Conservation (phyloP, 1,284 basidiomycete species). For the Tilletia horrida region DNA sequence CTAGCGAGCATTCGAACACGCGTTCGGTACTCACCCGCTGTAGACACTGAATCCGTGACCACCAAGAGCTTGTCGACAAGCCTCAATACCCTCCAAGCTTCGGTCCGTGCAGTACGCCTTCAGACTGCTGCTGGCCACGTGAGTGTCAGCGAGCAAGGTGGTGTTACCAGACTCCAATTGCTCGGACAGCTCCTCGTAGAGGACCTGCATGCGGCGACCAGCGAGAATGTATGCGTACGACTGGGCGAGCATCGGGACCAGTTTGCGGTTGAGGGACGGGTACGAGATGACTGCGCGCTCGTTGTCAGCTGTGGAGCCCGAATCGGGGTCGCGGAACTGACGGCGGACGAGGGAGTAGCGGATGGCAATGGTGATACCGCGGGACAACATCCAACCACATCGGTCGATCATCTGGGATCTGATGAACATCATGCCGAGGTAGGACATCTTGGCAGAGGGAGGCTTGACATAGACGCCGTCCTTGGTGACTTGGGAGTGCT, state of each 20-base stretch:
- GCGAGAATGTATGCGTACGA: conserved; percentile 70
- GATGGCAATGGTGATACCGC: conserved; percentile 69
- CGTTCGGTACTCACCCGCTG: conserved; percentile 60
- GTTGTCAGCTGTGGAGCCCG: conserved; percentile 56
- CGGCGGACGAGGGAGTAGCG: conserved; percentile 71
- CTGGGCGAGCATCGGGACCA: conserved; percentile 68
- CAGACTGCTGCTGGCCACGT: conserved; percentile 68
- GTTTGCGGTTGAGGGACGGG: conserved; percentile 68
- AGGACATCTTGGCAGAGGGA: conserved; percentile 70
- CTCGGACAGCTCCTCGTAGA: conserved; percentile 30
- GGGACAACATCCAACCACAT: conserved; percentile 61
- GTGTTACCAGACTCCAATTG: conserved; percentile 37
- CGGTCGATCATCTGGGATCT: conserved; percentile 61
- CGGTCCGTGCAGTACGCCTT: conserved; percentile 65
- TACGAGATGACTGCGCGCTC: conserved; percentile 69
- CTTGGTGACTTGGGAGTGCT: conserved; percentile 69
- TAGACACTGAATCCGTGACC: conserved; percentile 74
- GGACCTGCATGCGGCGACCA: conserved; percentile 63
- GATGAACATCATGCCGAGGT: conserved; percentile 63
- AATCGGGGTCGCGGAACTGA: conserved; percentile 58
- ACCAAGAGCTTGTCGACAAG: conserved; percentile 68
- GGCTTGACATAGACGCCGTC: conserved; percentile 69
- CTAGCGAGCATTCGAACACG: too few species aligned
- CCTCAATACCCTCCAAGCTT: conserved; percentile 66
- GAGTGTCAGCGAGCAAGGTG: conserved; percentile 62